Conservation (phyloP, 1,284 basidiomycete genomes). For the Hemileia vastatrix region DNA sequence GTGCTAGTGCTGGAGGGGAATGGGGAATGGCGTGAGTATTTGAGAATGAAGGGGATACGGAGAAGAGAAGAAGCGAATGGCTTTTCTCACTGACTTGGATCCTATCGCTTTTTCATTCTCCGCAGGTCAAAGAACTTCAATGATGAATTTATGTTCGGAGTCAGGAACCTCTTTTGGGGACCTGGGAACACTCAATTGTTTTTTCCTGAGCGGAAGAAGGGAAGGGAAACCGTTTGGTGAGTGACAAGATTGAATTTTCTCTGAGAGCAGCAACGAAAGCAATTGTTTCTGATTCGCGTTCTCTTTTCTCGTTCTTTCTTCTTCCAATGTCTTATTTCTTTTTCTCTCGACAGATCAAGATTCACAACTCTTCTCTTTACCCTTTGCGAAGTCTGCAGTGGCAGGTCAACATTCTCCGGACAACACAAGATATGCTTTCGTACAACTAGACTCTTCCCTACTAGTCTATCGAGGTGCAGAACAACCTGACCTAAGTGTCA, state of each 20-base stretch:
- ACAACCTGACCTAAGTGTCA: conserved; percentile 93
- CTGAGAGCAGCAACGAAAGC: conserved; percentile 41
- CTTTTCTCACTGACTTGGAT: too few species aligned
- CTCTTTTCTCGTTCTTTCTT: neutral
- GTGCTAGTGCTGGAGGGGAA: conserved; percentile 60
- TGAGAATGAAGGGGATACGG: conserved; percentile 31
- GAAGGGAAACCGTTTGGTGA: too few species aligned
- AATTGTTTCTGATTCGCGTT: conserved; percentile 5
- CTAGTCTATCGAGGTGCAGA: conserved; percentile 91
- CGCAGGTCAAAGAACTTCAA: conserved; percentile 46
- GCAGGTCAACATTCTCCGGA: conserved; percentile 89
- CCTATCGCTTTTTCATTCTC: too few species aligned
- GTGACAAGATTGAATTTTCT: neutral
- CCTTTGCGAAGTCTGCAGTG: conserved; percentile 88
- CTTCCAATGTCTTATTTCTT: conserved; percentile 1
- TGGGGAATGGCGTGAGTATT: conserved; percentile 54
- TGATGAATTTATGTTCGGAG: conserved; percentile 76
- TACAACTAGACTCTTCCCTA: conserved; percentile 87
- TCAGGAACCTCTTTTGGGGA: conserved; percentile 43
- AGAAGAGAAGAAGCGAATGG: too few species aligned
- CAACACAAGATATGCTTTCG: conserved; percentile 83
- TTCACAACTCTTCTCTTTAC: conserved; percentile 66
- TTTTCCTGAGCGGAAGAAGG: conserved; percentile 24
- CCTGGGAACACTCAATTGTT: conserved; percentile 36
- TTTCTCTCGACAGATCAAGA: neutral